Evolutionary conservation across 192 early-diverging fungal genomes (phyloP), one percentile per base, ranked within the genome.

Genomic region (Physocladia obscura): DNA sequence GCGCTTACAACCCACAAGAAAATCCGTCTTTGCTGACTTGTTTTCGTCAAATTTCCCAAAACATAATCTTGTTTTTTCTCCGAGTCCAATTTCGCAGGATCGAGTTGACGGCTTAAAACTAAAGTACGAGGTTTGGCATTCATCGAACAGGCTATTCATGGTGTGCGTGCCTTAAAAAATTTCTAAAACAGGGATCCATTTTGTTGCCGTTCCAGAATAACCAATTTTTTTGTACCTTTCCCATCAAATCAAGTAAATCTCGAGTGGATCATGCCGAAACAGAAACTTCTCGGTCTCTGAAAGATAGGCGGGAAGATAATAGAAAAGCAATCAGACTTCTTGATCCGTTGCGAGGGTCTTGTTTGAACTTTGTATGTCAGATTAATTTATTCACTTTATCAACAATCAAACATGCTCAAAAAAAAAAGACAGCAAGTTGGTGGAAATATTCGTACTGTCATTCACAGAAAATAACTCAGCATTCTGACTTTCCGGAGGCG

Each of bases 361-460:
- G 62, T 34, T 34, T 65, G 49, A 65, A 65, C 32, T 65, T 8
- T 17, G 60, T 62, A 21, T 3, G 60, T 35, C 22, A 13, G 6
- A 2, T 62, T 1, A 62, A 17, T 5, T 47, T 8, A n/a, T 11
- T 27, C 6, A 1, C 6, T 44, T 47, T 30, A 37, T 8, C 3
- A 44, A 15, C 4, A 44, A 8, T 21, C 17, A 21, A 5, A 44
- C 6, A 58, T 40, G 11, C 5, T 21, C 19, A n/a, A 15, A n/a
- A n/a, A n/a, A n/a, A 26, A 2, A 30, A 70, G 72, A 51, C 77
- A 30, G 51, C 77, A 38, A 81, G 79, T 24, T 94, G 84, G 77
- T 96, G 91, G 90, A 85, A 85, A 0, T 96, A 94, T 70, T 90
- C 93, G 72, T 96, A 91, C 72, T 96, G 94, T 70, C 93, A 93